These are phyloP conservation scores for Lecanicillium sp. DNA, from an alignment of 2,329 filamentous ascomycete genomes.

Conservation along the genomic window DNA sequence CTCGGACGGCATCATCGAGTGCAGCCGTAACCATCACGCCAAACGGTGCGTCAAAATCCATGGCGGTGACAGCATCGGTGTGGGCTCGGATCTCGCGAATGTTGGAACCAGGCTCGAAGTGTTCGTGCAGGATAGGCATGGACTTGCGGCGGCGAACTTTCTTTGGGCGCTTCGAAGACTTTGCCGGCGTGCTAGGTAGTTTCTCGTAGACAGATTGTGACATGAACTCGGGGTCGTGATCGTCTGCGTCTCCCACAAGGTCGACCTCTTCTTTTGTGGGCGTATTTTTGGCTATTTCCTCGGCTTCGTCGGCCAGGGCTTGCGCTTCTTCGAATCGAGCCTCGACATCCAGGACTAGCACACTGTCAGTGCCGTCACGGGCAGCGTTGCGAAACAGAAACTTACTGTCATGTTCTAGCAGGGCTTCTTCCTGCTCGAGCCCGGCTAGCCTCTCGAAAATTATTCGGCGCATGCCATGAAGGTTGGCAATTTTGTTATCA, in stretches of 20 bases:
- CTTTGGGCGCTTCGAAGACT: conserved; percentile 38
- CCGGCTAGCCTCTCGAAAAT: conserved; percentile 79
- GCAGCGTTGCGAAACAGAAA: conserved; percentile 10
- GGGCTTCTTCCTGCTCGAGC: conserved; percentile 82
- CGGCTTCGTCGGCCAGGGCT: conserved; percentile 49
- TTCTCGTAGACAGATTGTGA: conserved; percentile 97
- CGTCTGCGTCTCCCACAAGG: conserved; percentile 40
- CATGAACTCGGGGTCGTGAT: conserved; percentile 65
- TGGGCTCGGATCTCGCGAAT: conserved; percentile 89
- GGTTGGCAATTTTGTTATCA: conserved; percentile 90
- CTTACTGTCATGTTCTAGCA: conserved; percentile 83
- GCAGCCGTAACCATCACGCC: conserved; percentile 90
- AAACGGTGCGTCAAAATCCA: conserved; percentile 97
- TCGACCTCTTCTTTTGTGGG: conserved; percentile 47
- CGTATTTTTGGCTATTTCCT: conserved; percentile 44
- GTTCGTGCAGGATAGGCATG: conserved; percentile 92
- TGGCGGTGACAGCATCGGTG: conserved; percentile 74
- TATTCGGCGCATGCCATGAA: conserved; percentile 87
- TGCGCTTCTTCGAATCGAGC: conserved; percentile 54
- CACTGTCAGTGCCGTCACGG: conserved; percentile 20
- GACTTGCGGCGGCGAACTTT: conserved; percentile 64
- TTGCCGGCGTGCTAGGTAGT: conserved; percentile 54
- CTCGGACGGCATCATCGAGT: conserved; percentile 85
- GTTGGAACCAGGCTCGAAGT: conserved; percentile 80
- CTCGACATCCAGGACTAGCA: conserved; percentile 55